Evolutionary conservation across 1,139 yeast species (phyloP).

Genomic region (Arxiozyma telluris): DNA sequence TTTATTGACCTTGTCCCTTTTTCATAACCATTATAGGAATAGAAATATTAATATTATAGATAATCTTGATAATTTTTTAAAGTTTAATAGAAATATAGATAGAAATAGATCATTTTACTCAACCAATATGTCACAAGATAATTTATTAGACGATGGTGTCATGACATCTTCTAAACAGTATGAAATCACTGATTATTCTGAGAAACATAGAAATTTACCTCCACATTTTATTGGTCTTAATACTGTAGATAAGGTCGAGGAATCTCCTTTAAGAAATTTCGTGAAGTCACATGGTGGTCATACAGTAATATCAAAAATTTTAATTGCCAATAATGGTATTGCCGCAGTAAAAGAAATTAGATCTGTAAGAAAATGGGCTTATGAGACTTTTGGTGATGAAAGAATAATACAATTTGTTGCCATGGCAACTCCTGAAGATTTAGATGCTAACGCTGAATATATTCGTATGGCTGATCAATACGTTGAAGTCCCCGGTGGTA

Average conservation of each 20-base stretch:
- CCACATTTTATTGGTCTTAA: slow-evolving; percentile 74
- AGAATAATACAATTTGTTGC: slow-evolving; percentile 88
- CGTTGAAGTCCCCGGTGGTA: slow-evolving; percentile 98
- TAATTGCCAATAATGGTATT: slow-evolving; percentile 97
- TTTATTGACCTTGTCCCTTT: too few species aligned
- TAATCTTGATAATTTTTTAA: background rate
- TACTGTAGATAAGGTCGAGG: slow-evolving; percentile 34
- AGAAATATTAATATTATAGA: background rate
- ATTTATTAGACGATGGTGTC: slow-evolving; percentile 28
- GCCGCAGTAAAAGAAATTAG: slow-evolving; percentile 98
- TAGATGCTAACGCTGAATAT: slow-evolving; percentile 93
- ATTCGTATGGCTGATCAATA: slow-evolving; percentile 98
- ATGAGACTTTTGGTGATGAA: slow-evolving; percentile 94
- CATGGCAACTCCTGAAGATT: slow-evolving; percentile 99
- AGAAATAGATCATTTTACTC: background rate
- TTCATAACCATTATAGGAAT: background rate
- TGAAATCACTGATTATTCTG: slow-evolving; percentile 31
- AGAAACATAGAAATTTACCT: slow-evolving; percentile 41
- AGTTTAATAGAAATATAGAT: background rate
- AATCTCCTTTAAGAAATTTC: slow-evolving; percentile 68
- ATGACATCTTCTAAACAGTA: slow-evolving; percentile 22
- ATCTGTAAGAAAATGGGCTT: slow-evolving; percentile 96
- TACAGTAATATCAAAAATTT: slow-evolving; percentile 79
- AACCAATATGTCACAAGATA: slow-evolving; percentile 33
- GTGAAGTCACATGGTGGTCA: slow-evolving; percentile 87